Percentiles rank a stretch among this genome's conserved stretches.
phyloP scores from a whole-genome alignment of 805 yeast species.

The Kazachstania bromeliacearum region DNA sequence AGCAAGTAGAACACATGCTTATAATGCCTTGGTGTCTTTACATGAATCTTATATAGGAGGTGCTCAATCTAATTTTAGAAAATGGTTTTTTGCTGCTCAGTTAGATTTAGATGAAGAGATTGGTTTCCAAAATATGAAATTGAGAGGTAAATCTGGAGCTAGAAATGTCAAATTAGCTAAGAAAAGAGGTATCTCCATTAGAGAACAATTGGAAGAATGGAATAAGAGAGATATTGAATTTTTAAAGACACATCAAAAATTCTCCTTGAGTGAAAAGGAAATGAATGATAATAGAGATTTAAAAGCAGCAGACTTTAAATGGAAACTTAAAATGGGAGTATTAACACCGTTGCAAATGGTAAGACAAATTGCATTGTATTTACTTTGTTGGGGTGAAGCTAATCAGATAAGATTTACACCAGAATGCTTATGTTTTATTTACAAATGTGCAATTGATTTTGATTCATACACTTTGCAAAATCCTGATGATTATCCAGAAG shows the following conservation, averaged over 20 bases:
- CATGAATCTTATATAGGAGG: constrained; percentile 95
- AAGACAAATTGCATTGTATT: constrained; percentile 58
- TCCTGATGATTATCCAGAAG: too few relatives aligned
- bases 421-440: constrained; percentile 76
- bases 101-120: constrained; percentile 63
- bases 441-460: constrained; percentile 73
- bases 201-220: constrained; percentile 32
- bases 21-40: constrained; percentile 59
- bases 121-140: constrained; percentile 48
- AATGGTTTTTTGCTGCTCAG: constrained; percentile 89
- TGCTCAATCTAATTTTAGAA: constrained; percentile 71
- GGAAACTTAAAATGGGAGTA: constrained; percentile 58
- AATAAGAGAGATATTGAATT: constrained; percentile 41
- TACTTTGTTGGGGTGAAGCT: constrained; percentile 86
- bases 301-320: constrained; percentile 73
- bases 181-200: constrained; percentile 28
- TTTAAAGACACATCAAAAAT: constrained; percentile 38
- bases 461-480: constrained; percentile 37
- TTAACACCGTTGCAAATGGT: constrained; percentile 49
- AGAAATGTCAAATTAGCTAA: constrained; percentile 38
- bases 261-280: constrained; percentile 53
- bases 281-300: constrained; percentile 56
- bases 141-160: constrained; percentile 37
- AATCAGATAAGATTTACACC: constrained; percentile 82
- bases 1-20: constrained; percentile 66